phyloP scores from a whole-genome alignment of 306 rosid genomes.

The Nissolia schottii region DNA sequence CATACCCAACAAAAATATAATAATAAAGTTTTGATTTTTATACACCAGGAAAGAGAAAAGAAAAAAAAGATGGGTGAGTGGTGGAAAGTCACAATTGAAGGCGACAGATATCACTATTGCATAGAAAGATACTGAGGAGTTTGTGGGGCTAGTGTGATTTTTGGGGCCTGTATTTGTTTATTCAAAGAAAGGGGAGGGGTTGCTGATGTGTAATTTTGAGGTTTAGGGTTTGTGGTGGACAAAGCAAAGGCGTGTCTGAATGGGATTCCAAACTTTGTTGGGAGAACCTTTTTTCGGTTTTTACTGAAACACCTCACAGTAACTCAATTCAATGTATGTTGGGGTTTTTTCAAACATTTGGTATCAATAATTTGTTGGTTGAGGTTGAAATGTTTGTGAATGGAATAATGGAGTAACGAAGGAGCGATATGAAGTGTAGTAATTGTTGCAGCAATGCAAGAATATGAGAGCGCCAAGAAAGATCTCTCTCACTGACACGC shows the following conservation, averaged over 20 bases:
- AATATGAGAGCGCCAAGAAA: too few relatives aligned
- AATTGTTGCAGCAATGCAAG: too few relatives aligned
- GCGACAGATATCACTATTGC: slow-evolving; percentile 72
- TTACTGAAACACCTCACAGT: too few relatives aligned
- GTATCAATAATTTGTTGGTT: neutral
- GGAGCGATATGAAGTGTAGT: too few relatives aligned
- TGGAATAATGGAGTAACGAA: too few relatives aligned
- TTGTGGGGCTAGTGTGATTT: slow-evolving; percentile 24
- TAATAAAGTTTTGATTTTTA: slow-evolving; percentile 50
- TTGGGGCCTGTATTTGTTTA: neutral
- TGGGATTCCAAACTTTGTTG: neutral
- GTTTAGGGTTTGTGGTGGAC: slow-evolving; percentile 17
- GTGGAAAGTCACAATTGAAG: slow-evolving; percentile 77
- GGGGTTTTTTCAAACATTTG: neutral
- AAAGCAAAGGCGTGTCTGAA: neutral
- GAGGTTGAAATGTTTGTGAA: neutral
- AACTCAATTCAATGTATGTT: neutral
- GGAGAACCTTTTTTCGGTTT: neutral
- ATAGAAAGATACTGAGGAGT: slow-evolving; percentile 23
- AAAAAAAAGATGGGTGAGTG: slow-evolving; percentile 27
- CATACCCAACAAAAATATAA: slow-evolving; percentile 37
- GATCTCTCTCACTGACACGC: too few relatives aligned
- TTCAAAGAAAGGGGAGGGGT: neutral
- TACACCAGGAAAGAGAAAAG: slow-evolving; percentile 17
- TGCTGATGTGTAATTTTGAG: neutral